Conservation (phyloP, 805 yeast species). For the Metschnikowia continentalis region DNA sequence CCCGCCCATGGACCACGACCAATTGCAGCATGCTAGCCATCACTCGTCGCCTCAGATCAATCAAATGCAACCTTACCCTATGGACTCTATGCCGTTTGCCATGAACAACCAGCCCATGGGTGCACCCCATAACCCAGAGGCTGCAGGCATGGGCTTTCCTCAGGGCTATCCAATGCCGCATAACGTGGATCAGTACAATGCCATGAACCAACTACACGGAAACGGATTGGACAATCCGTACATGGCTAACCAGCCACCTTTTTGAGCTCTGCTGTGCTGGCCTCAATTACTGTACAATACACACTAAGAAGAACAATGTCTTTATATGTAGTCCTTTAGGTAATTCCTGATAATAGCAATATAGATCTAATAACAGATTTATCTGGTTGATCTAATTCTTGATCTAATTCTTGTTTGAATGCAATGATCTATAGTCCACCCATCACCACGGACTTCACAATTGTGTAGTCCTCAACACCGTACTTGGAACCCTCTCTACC, state of each 20-base stretch:
- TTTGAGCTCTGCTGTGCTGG: not conserved
- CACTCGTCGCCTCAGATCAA: not conserved
- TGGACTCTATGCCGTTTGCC: constrained; percentile 3
- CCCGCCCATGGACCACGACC: not conserved
- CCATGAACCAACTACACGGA: constrained; percentile 3
- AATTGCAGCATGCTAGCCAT: not conserved
- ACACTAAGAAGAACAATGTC: not conserved
- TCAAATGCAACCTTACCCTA: constrained; percentile 1
- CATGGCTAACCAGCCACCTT: constrained; percentile 3
- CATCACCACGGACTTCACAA: constrained; percentile 56
- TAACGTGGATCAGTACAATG: constrained; percentile 3
- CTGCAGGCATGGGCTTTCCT: not conserved
- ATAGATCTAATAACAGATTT: too few relatives aligned
- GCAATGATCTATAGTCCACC: constrained; percentile 7
- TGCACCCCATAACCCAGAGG: not conserved
- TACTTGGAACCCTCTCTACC: constrained; percentile 78
- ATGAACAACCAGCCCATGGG: not conserved
- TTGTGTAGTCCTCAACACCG: constrained; percentile 71
- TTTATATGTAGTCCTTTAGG: not conserved
- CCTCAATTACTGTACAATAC: constrained; percentile 1
- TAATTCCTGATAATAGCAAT: too few relatives aligned
- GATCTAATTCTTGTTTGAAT: not conserved
- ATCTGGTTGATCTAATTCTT: too few relatives aligned
- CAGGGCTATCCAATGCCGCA: constrained; percentile 1
- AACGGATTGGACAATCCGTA: not conserved